Base-by-base conservation (phyloP, 2,329 filamentous ascomycete species). In the Phaeosphaeriaceae sp. region DNA sequence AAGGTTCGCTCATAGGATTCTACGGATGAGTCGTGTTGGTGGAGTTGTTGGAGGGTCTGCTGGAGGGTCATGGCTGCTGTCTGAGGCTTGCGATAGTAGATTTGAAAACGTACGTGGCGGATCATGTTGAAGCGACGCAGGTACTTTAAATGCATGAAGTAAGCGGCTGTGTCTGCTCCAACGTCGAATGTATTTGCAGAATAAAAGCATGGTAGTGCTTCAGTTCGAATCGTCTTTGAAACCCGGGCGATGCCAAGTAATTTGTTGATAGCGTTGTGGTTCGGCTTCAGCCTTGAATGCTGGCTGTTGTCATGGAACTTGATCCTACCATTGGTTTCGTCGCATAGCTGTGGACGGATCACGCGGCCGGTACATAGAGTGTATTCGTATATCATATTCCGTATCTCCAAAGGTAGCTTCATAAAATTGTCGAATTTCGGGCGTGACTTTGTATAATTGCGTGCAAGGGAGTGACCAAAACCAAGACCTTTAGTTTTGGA, bases 181-280 rank as follows among this genome's bases (percentile, higher is more conserved):
- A 47, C 43, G 8, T n/a, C 15, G 44, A 66, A 65, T 6, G 48
- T 58, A 32, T 67, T 67, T 1, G 37, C 33, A 2, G 49, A 48
- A 37, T 66, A 66, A 54, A 64, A 67, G 29, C 60, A 45, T 6
- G 50, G 47, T 1, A 63, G 43, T 2, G 56, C 41, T 36, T 66
- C 61, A 1, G 17, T 17, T 21, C 58, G 60, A 3, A 62, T n/a
- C 18, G 56, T 28, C 30, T 49, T 56, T 4, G 59, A 66, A 8
- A 54, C 48, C 1, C 29, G 39, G 3, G 55, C 60, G 17, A 64
- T 50, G 13, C 49, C 40, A 0, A 60, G 34, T 12, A 48, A 34
- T 6, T 21, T 13, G 37, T 20, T 17, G 20, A 46, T 51, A 3
- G 51, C 50, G 15, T 48, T 40, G 41, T 64, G 41, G 5, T 36